Percentiles rank a stretch among this genome's conserved stretches.
These are phyloP conservation scores for Ogataea polymorpha DNA, from an alignment of 805 yeast species.

Conservation along the genomic window DNA sequence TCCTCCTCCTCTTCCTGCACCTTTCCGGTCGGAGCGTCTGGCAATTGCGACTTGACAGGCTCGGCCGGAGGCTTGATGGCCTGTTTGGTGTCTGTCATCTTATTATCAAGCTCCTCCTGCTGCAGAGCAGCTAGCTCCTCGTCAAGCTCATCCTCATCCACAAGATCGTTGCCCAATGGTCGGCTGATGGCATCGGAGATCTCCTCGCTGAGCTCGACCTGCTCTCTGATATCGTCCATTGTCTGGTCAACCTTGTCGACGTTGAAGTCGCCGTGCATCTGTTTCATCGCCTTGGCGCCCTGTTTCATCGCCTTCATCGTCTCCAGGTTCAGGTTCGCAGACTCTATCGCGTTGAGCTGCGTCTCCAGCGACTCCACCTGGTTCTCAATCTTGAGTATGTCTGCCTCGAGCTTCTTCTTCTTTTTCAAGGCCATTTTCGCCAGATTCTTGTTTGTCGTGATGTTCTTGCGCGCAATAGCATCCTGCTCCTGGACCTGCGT, in stretches of 20 bases:
- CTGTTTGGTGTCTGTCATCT: conserved; percentile 46
- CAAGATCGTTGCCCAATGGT: conserved; percentile 77
- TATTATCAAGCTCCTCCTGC: conserved; percentile 70
- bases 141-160: conserved; percentile 90
- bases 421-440: conserved; percentile 87
- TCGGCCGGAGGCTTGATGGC: conserved; percentile 19
- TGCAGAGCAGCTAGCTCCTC: conserved; percentile 87
- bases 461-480: conserved; percentile 71
- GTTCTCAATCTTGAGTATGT: conserved; percentile 74
- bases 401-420: conserved; percentile 77
- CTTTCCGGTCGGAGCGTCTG: conserved; percentile 45
- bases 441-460: conserved; percentile 62
- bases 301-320: conserved; percentile 99
- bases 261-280: conserved; percentile 90
- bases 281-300: conserved; percentile 95
- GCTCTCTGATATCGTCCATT: conserved; percentile 97
- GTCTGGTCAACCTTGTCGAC: conserved; percentile 96
- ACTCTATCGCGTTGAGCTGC: conserved; percentile 86
- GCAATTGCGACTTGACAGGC: conserved; percentile 35
- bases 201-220: conserved; percentile 92
- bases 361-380: conserved; percentile 89
- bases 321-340: conserved; percentile 93
- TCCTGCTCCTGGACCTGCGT: conserved; percentile 82
- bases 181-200: conserved; percentile 94
- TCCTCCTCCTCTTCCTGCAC: conserved; percentile 58